Evolutionary conservation across 192 early-diverging fungal species (phyloP), one percentile per base, ranked within the genome.

Genomic region (Chytriomyces sp.): DNA sequence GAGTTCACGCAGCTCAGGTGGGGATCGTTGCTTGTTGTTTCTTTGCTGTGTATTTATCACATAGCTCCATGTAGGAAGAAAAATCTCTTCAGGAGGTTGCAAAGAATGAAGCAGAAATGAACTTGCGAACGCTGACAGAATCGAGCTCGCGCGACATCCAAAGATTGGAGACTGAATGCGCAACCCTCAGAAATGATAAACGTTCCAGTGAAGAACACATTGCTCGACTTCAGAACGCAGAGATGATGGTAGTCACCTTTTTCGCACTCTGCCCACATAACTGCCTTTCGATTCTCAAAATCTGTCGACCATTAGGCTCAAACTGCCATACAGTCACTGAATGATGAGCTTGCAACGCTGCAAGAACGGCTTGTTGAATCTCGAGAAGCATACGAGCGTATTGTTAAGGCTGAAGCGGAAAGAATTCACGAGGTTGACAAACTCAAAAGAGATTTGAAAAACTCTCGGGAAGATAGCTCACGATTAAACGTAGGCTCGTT

Each of bases 341-440:
- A 75, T 13, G 73, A 75, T 26, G 78, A 79, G 43, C 23, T 72
- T 8, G 10, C 60, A 4, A 50, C 63, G 4, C 64, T 53, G 13
- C 28, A 61, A 13, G 24, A 61, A n/a, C 78, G 63, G 11, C 48
- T 79, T 26, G 49, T 23, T 6, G 70, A 79, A 43, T 61, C 78
- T 8, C 13, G 78, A 8, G 50, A 64, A 44, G 78, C 70, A 16
- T 79, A 79, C 67, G 78, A 79, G 26, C 61, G 78, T 1, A 72
- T 79, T 53, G 64, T 79, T 67, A 48, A 47, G 10, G 64, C 63
- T 67, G 78, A 79, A 49, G 78, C 70, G 7, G 78, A 72, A n/a
- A 59, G 78, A 11, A 79, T 79, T 46, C 45, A 67, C 23, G 35
- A 7, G 9, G 6, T 72, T 8, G 63, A 66, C 9, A 10, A 9